phyloP scores from a whole-genome alignment of 495 filamentous ascomycete genomes.

The Monascus purpureus region DNA sequence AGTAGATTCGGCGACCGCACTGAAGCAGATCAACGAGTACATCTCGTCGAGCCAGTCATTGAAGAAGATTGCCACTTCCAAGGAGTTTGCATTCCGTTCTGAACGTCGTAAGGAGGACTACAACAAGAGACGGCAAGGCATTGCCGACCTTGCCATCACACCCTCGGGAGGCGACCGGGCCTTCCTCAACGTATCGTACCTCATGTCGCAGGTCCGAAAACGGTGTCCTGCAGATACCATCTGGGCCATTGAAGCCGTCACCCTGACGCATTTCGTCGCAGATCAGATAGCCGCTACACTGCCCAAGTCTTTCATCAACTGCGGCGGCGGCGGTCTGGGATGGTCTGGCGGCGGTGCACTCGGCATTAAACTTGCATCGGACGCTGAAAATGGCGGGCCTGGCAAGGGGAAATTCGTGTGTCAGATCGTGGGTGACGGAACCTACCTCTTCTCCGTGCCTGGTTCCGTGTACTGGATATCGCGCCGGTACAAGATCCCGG shows the following conservation, averaged over 20 bases:
- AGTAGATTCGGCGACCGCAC: conserved; percentile 53
- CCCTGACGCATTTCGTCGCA: conserved; percentile 61
- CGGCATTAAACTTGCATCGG: conserved; percentile 77
- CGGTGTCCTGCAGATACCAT: conserved; percentile 64
- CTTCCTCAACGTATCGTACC: conserved; percentile 55
- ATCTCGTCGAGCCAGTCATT: conserved; percentile 30
- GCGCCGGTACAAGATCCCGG: conserved; percentile 71
- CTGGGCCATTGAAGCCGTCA: conserved; percentile 81
- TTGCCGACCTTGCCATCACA: conserved; percentile 40
- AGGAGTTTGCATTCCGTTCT: conserved; percentile 36
- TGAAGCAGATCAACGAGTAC: conserved; percentile 57
- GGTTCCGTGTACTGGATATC: conserved; percentile 90
- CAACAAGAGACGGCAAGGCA: conserved; percentile 40
- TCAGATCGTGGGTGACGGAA: conserved; percentile 88
- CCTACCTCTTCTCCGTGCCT: conserved; percentile 79
- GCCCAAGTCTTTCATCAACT: conserved; percentile 83
- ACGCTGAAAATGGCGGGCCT: conserved; percentile 38
- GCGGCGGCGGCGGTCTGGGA: conserved; percentile 82
- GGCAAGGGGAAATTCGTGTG: conserved; percentile 75
- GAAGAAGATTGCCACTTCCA: conserved; percentile 29
- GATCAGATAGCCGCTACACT: conserved; percentile 65
- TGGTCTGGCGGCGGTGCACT: conserved; percentile 89
- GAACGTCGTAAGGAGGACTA: conserved; percentile 45
- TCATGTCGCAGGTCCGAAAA: conserved; percentile 49
- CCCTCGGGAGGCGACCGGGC: conserved; percentile 40